Conservation (phyloP, 331 rosid species). For the Prunus yedoensis region DNA sequence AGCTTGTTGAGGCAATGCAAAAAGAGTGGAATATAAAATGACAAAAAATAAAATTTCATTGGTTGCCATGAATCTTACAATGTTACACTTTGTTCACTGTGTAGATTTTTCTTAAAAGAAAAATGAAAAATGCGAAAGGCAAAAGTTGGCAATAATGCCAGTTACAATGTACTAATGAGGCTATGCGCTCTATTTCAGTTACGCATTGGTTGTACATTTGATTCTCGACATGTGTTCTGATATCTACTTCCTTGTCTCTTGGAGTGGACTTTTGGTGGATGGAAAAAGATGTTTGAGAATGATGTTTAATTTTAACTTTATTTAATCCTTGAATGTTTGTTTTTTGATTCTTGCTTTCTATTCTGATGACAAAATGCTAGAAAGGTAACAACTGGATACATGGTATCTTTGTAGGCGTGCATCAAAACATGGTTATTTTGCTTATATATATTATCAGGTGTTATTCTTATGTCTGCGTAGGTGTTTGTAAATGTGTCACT, state of each 20-base stretch:
- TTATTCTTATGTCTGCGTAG: background rate
- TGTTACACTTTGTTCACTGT: background rate
- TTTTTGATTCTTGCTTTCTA: constrained; percentile 4
- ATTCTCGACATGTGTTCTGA: background rate
- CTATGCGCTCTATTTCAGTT: background rate
- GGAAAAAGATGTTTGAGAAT: background rate
- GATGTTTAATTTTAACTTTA: background rate
- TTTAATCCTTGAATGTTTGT: background rate
- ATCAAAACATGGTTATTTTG: background rate
- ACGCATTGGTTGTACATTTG: background rate
- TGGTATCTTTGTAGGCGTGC: background rate
- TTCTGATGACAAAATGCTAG: background rate
- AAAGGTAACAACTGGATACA: background rate
- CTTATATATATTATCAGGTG: background rate
- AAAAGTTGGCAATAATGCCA: too few relatives aligned
- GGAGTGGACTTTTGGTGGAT: background rate
- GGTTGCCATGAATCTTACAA: background rate
- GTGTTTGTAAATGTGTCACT: background rate
- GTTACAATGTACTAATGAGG: too few relatives aligned
- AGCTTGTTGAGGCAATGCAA: background rate
- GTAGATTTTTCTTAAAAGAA: background rate
- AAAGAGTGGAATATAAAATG: background rate
- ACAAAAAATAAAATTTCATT: background rate
- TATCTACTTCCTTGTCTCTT: background rate
- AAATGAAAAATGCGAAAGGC: too few relatives aligned